A percentile compares a stretch with the other conserved stretches of the same genome.
Conservation (phyloP, 2,329 filamentous ascomycete genomes). For the Cordyceps farinosa region DNA sequence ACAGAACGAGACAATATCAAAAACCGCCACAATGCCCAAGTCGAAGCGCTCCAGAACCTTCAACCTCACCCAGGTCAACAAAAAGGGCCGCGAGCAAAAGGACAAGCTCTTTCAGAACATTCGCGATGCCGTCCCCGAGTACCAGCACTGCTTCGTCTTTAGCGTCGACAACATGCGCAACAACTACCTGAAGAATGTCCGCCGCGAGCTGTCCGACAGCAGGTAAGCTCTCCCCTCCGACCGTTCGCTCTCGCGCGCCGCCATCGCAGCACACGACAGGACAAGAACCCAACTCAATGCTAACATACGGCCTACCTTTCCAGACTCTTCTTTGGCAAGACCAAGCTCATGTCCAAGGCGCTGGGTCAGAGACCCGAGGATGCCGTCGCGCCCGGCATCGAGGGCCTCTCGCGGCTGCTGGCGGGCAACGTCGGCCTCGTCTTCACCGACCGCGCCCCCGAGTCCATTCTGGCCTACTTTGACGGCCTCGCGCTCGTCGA, state of each 20-base stretch:
- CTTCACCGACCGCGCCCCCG: conserved; percentile 75
- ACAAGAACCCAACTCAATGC: not conserved
- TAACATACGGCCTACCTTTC: too few species aligned
- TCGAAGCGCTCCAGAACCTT: conserved; percentile 90
- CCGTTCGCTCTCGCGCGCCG: not conserved
- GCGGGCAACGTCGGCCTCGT: conserved; percentile 83
- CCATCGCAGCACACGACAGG: not conserved
- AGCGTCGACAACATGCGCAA: conserved; percentile 97
- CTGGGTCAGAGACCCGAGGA: conserved; percentile 75
- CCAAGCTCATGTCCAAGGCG: conserved; percentile 96
- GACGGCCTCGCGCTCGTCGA: conserved; percentile 69
- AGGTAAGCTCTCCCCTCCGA: conserved; percentile 50
- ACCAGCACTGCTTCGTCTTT: conserved; percentile 91
- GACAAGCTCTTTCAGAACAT: conserved; percentile 85
- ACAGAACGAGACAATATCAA: conserved; percentile 11
- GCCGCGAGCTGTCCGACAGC: conserved; percentile 78
- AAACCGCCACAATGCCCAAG: conserved; percentile 71
- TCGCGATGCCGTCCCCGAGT: conserved; percentile 77
- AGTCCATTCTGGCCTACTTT: conserved; percentile 70
- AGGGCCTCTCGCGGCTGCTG: conserved; percentile 66
- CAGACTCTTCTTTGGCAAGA: conserved; percentile 94
- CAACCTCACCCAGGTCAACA: conserved; percentile 85
- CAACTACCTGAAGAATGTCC: conserved; percentile 87
- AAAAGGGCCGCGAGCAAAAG: conserved; percentile 91
- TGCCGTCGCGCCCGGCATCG: conserved; percentile 75